Evolutionary conservation across 495 filamentous ascomycete species (phyloP).

Genomic region (Lichina pygmaea): DNA sequence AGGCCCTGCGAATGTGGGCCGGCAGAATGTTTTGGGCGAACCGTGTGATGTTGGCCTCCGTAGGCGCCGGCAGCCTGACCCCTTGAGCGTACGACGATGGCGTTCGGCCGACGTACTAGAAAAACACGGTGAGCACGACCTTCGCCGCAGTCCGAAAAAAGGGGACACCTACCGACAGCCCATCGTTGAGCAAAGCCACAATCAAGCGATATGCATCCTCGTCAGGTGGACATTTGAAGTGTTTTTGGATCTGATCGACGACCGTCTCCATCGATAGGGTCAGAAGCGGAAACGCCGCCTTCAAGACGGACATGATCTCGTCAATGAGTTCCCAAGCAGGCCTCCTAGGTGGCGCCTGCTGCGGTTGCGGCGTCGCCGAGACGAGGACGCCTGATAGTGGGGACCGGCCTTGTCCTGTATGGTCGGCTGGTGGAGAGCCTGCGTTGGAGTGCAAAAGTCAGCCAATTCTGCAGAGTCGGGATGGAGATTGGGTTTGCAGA

Average conservation of each 20-base stretch:
- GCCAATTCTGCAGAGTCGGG: too few species aligned
- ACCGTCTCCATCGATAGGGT: slow-evolving; percentile 97
- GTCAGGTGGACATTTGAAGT: slow-evolving; percentile 95
- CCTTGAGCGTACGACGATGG: slow-evolving; percentile 69
- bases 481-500: too few species aligned
- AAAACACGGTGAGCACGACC: too few species aligned
- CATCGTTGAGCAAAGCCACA: slow-evolving; percentile 86
- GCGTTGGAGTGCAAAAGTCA: slow-evolving; percentile 12
- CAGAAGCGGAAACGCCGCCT: slow-evolving; percentile 86
- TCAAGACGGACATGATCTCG: slow-evolving; percentile 77
- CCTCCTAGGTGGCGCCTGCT: slow-evolving; percentile 27
- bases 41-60: slow-evolving; percentile 82
- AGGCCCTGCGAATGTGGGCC: slow-evolving; percentile 70
- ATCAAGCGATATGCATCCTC: slow-evolving; percentile 98
- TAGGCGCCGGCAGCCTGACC: slow-evolving; percentile 67
- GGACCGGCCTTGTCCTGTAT: slow-evolving; percentile 13
- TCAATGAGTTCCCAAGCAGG: slow-evolving; percentile 86
- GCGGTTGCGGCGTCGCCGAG: slow-evolving; percentile 8
- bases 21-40: slow-evolving; percentile 94
- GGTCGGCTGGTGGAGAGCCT: slow-evolving; percentile 13
- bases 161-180: slow-evolving; percentile 20
- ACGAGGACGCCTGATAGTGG: slow-evolving; percentile 7
- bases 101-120: slow-evolving; percentile 57
- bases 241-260: slow-evolving; percentile 93
- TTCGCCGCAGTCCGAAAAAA: too few species aligned